Base-by-base conservation (phyloP, 192 early-diverging fungal species). In the Rhizophagus clarus region DNA sequence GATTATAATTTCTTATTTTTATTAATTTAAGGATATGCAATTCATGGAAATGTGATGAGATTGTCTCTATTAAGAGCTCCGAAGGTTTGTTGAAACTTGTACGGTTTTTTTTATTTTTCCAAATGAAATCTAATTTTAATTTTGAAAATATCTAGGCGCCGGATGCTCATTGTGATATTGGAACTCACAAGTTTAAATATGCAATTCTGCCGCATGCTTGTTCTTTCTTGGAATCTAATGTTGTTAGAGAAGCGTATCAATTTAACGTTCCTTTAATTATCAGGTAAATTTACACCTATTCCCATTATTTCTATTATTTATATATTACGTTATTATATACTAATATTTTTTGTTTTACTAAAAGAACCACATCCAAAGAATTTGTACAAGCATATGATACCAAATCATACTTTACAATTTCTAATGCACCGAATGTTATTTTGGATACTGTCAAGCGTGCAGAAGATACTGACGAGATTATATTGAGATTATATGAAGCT, bases 371-470 rank as follows among this genome's bases (percentile, higher is more conserved):
- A 15, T 61, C 85, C 3, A 61, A 69, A 31, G 63, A 75, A 69
- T 45, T 74, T 1, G n/a, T 61, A 37, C 67, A 32, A 12, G 45
- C 61, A 29, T 22, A 24, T 6, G 66, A 69, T 10, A 28, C 78
- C 4, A 49, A 71, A 31, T 82, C 85, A 12, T 76, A 86, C 51
- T 89, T 92, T 73, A 74, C 73, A 22, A 69, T 88, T 68, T 82
- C 85, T 61, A 83, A 83, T 31, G 85, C 86, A 28, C 81, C 85
- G n/a, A 97, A 95, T 74, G 88, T 98, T 20, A 90, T 99, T 24
- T 82, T 99, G 64, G 97, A 99, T 78, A 95, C 95, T 0, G 86
- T 99, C 79, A 99, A 99, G 85, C 81, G 87, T 12, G 94, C 98
- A 3, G 97, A 99, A 82, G 90, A 94, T 68, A 72, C 87, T 6